Conservation (phyloP, 2,329 filamentous ascomycete species). For the Ascochyta rabiei region DNA sequence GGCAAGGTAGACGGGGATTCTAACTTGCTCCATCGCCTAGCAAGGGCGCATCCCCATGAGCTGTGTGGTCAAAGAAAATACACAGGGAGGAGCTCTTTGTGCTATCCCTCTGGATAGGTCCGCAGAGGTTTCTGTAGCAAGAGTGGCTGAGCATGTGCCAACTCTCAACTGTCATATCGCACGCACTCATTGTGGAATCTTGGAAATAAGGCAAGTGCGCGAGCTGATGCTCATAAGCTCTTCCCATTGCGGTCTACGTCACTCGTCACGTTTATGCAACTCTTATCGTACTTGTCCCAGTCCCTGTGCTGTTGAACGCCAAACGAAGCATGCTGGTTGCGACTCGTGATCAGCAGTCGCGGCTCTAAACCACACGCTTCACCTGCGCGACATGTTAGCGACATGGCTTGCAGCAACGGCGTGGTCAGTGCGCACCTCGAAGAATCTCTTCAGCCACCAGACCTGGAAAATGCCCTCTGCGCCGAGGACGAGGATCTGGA, state of each 20-base stretch:
- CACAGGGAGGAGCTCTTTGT: background rate
- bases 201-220: background rate
- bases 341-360: background rate
- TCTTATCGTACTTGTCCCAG: slow-evolving; percentile 5
- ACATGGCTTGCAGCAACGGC: slow-evolving; percentile 13
- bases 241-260: slow-evolving; percentile 2
- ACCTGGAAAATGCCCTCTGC: slow-evolving; percentile 97
- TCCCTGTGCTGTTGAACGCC: slow-evolving; percentile 27
- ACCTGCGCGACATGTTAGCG: slow-evolving; percentile 29
- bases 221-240: background rate
- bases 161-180: background rate
- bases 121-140: background rate
- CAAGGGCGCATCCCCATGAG: background rate
- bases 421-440: slow-evolving; percentile 66
- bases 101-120: background rate
- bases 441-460: slow-evolving; percentile 99
- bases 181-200: background rate
- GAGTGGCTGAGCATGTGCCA: background rate
- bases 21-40: too few relatives aligned
- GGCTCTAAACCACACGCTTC: slow-evolving; percentile 41
- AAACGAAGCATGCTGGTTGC: slow-evolving; percentile 10
- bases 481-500: slow-evolving; percentile 86
- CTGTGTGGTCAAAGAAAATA: background rate
- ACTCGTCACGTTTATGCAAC: background rate
- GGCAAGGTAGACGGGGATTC: background rate